Base-by-base conservation (phyloP, 345 rosid genomes). In the Cochlearia excelsa region DNA sequence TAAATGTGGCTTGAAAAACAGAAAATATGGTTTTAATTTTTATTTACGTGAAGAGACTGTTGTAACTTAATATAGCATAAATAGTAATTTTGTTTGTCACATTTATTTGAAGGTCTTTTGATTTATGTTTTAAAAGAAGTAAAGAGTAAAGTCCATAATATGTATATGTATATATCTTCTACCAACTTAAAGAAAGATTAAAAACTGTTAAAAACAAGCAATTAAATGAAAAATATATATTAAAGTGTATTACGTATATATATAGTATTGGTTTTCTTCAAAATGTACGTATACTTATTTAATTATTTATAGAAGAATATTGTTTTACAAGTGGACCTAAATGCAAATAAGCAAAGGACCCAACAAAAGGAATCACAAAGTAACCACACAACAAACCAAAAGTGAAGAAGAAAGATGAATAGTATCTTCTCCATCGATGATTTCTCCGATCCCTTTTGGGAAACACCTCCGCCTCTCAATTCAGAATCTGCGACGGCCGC, bases 371-470 rank as follows among this genome's bases (percentile, higher is more conserved):
- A 59, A 60, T 68, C 56, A 42, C 43, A 67, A 58, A 53, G n/a
- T 26, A 34, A 62, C 27, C 23, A 6, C 61, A 44, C 35, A 38
- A 23, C 51, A 35, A 16, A 59, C 26, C 0, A 9, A 40, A 7
- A 57, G 57, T 42, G 39, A 29, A 43, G 5, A 57, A 48, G 63
- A 42, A 50, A 65, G 52, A 81, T 77, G 82, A 79, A 78, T 58
- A 51, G 64, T 55, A 63, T 72, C 62, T 87, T 87, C 74, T 74
- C 90, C 2, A 71, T 72, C 29, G 97, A 83, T 60, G 95, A 90
- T 74, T 78, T 84, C 71, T 59, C 83, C 69, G 97, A 83, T 68
- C 65, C 84, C n/a, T 78, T 80, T 62, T 90, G 87, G 84, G 77
- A 65, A 54, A 6, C 76, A 5, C 48, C 63, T 54, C 54, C 83